These are phyloP conservation scores for Penicillium sp. DNA, from an alignment of 2,329 filamentous ascomycete genomes.

Conservation along the genomic window DNA sequence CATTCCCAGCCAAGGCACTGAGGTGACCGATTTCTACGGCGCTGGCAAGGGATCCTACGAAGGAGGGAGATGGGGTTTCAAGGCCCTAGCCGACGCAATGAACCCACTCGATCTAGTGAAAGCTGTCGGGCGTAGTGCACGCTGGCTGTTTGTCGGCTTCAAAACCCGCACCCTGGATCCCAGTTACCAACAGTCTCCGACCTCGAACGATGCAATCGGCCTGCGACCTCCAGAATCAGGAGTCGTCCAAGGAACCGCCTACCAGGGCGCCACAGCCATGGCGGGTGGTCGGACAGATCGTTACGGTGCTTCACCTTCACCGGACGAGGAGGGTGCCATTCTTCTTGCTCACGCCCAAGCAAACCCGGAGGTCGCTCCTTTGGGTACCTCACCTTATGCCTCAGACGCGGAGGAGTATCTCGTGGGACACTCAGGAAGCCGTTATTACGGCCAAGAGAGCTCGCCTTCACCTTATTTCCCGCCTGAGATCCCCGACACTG, in stretches of 20 bases:
- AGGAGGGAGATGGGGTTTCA: conserved; percentile 65
- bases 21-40: conserved; percentile 43
- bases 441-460: conserved; percentile 12
- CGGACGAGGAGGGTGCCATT: conserved; percentile 39
- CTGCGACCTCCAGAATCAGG: conserved; percentile 24
- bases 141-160: conserved; percentile 77
- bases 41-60: conserved; percentile 56
- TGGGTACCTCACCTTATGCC: conserved; percentile 20
- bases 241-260: conserved; percentile 24
- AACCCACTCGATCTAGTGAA: conserved; percentile 84
- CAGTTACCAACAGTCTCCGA: conserved; percentile 36
- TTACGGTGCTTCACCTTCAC: conserved; percentile 19
- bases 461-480: conserved; percentile 13
- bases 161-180: conserved; percentile 48
- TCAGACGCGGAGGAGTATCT: conserved; percentile 20
- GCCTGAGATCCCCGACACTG: conserved; percentile 4
- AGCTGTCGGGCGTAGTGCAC: conserved; percentile 72
- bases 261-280: conserved; percentile 25
- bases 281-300: conserved; percentile 23
- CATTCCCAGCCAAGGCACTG: conserved; percentile 46
- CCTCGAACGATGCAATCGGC: conserved; percentile 25
- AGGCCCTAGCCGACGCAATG: conserved; percentile 69
- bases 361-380: conserved; percentile 30
- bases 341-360: conserved; percentile 42
- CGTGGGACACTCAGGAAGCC: conserved; percentile 11